These are phyloP conservation scores for Neospora caninum DNA, from an alignment of 169 alveolate genomes.

Conservation along the genomic window DNA sequence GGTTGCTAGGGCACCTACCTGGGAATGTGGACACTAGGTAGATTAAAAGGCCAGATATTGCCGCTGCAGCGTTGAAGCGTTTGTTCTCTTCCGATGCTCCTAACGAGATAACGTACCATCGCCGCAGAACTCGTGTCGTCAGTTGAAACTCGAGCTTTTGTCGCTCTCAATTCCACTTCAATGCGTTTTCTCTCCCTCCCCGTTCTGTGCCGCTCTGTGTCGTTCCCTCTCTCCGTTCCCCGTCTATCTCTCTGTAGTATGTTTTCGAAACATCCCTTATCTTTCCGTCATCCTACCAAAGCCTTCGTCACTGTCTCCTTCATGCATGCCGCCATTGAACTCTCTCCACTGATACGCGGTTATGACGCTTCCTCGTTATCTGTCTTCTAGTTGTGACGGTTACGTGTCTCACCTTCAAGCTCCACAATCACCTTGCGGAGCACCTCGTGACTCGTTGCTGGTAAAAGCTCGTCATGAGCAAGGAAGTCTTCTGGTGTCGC, in stretches of 20 bases:
- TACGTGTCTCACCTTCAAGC: not conserved
- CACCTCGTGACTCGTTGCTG: not conserved
- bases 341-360: no score
- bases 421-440: not conserved
- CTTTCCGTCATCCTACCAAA: no score
- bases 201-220: no score
- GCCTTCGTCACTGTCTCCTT: no score
- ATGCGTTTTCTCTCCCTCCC: not conserved
- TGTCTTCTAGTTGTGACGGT: no score
- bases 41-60: not conserved
- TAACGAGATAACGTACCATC: not conserved
- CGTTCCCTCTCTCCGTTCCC: not conserved
- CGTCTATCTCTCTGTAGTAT: not conserved
- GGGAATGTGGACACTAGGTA: conserved; percentile 18
- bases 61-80: not conserved
- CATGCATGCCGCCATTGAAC: no score
- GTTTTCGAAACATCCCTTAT: no score
- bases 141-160: not conserved
- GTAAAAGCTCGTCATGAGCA: not conserved
- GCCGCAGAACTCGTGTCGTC: not conserved
- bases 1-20: not conserved
- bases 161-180: not conserved
- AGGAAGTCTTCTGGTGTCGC: not conserved
- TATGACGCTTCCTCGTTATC: no score
- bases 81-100: not conserved